Percentiles rank a stretch among this genome's conserved stretches.
Conservation (phyloP, 805 yeast species). For the Metschnikowia baotianmanensis region DNA sequence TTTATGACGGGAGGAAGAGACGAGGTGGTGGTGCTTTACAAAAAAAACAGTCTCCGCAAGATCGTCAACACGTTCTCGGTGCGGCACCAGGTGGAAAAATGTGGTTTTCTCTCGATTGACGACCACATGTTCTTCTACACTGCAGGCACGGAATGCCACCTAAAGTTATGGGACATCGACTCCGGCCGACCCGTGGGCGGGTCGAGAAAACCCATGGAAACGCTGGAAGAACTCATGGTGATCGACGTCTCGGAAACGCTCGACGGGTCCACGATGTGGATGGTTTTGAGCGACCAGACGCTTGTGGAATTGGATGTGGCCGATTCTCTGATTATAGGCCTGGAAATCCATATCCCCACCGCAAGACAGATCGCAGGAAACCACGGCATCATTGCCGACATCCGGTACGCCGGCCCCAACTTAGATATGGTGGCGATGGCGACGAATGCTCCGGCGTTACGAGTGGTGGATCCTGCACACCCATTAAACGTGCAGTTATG, state of each 20-base stretch:
- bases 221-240: conserved; percentile 72
- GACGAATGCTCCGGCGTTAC: conserved; percentile 86
- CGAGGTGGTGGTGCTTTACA: conserved; percentile 63
- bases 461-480: conserved; percentile 64
- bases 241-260: conserved; percentile 51
- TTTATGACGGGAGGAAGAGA: conserved; percentile 90
- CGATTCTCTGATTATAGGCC: conserved; percentile 22
- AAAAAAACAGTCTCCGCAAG: conserved; percentile 46
- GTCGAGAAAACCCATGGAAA: conserved; percentile 47
- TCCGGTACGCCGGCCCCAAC: conserved; percentile 70
- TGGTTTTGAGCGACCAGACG: conserved; percentile 84
- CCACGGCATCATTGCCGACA: conserved; percentile 93
- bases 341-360: conserved; percentile 34
- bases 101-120: conserved; percentile 51
- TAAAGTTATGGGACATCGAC: conserved; percentile 61
- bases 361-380: conserved; percentile 76
- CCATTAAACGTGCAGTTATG: conserved; percentile 62
- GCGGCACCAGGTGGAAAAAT: conserved; percentile 67
- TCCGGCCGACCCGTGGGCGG: conserved; percentile 47
- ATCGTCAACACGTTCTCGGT: conserved; percentile 68
- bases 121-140: conserved; percentile 48
- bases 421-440: conserved; percentile 70
- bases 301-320: conserved; percentile 46
- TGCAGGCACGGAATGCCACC: conserved; percentile 75
- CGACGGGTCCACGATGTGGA: conserved; percentile 34